Base-by-base conservation (phyloP, 805 yeast genomes). In the Starmerella apis region DNA sequence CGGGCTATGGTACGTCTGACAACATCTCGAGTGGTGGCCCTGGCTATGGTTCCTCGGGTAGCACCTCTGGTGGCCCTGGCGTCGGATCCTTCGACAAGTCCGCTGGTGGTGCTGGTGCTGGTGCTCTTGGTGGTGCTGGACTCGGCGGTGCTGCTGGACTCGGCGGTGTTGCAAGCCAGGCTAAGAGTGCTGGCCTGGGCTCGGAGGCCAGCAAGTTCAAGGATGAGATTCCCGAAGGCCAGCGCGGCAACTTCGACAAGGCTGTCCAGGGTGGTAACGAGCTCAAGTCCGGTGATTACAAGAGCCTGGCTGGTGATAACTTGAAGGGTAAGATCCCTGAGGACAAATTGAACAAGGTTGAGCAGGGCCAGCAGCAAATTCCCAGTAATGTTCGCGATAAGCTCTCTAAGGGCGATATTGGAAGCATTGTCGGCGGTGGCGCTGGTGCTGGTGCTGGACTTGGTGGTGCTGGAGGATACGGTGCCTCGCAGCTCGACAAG, bases 71-170 rank as follows among this genome's bases (percentile, higher is more conserved):
- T 27, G 30, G 10, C 11, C 30, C 30, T 27, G 49, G 24, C 13
- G 27, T 35, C 23, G 39, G 39, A 3, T 36, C 45, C n/a, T 42
- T 49, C n/a, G 54, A 43, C 32, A 28, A 59, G n/a, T 54, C 53
- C 22, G 63, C 62, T 27, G 41, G 45, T 19, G 55, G 35, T 18
- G 38, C 43, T 20, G 50, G 39, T 30, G 47, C 48, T 8, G 48
- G 48, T 31, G 39, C 43, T 27, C 30, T 27, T 27, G 30, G 51
- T 36, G 48, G 48, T 35, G 39, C 42, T 23, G 51, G 54, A 16
- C 16, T 43, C 9, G 54, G 51, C 39, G 48, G 48, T 35, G 39
- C 42, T 23, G 51, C 54, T n/a, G 50, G 54, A n/a, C 14, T 43
- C 10, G 54, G 51, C 39, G 48, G 36, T 18, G 30, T 50, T 36